Conservation (phyloP, 2,329 filamentous ascomycete species). For the Talaromyces sp. region DNA sequence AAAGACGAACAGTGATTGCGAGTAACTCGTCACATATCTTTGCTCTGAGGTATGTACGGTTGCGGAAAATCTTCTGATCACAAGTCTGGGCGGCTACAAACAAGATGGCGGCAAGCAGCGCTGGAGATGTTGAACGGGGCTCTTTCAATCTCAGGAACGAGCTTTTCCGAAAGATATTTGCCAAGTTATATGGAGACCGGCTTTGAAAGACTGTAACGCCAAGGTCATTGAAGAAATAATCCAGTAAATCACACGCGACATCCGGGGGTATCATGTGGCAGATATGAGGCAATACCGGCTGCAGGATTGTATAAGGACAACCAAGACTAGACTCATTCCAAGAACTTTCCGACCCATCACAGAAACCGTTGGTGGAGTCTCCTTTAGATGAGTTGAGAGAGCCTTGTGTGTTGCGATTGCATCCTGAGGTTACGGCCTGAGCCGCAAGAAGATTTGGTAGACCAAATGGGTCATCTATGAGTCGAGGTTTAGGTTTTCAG, state of each 20-base stretch:
- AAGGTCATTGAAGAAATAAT: conserved; percentile 4
- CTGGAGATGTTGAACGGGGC: conserved; percentile 4
- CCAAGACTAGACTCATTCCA: background rate
- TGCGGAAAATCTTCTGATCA: conserved; percentile 2
- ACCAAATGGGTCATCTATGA: background rate
- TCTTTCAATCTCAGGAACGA: conserved; percentile 4
- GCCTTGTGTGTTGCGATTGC: background rate
- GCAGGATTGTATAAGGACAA: conserved; percentile 3
- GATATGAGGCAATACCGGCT: background rate
- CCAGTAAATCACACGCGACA: conserved; percentile 2
- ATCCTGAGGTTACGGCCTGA: background rate
- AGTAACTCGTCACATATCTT: conserved; percentile 8
- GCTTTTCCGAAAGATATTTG: conserved; percentile 5
- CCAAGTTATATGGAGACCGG: conserved; percentile 7
- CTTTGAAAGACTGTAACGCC: background rate
- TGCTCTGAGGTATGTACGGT: background rate
- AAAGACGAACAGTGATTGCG: background rate
- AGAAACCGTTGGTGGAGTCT: background rate
- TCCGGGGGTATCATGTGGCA: background rate
- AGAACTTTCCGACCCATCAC: background rate
- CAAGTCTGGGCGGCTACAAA: conserved; percentile 10
- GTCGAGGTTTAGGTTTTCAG: background rate
- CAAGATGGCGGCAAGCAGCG: conserved; percentile 3
- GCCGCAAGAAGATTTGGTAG: background rate
- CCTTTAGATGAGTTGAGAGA: background rate